Percentiles rank a stretch among this genome's conserved stretches.
phyloP scores from a whole-genome alignment of 805 yeast species.

The Myxozyma sirexii region DNA sequence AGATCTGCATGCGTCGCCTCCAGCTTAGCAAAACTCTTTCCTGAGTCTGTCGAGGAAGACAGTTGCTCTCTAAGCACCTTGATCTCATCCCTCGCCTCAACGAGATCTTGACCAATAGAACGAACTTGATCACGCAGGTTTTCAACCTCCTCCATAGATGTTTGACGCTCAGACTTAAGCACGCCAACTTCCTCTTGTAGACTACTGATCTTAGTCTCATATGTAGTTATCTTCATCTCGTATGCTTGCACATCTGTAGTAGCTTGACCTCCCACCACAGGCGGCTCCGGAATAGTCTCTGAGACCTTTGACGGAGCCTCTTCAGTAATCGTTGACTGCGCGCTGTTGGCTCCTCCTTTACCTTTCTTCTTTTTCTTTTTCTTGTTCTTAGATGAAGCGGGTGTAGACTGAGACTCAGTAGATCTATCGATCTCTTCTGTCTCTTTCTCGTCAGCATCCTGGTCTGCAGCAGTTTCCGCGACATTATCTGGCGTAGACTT shows the following conservation, averaged over 20 bases:
- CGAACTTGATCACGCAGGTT: conserved; percentile 73
- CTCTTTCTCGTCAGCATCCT: background rate
- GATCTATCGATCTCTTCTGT: background rate
- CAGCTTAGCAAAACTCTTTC: conserved; percentile 22
- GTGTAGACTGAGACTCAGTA: background rate
- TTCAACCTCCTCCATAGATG: conserved; percentile 60
- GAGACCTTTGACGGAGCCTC: conserved; percentile 16
- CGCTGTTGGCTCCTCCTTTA: conserved; percentile 22
- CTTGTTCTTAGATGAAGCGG: conserved; percentile 34
- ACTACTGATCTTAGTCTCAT: conserved; percentile 28
- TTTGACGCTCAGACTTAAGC: conserved; percentile 13
- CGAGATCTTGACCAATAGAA: conserved; percentile 78
- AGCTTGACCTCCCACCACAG: conserved; percentile 1
- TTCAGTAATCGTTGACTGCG: background rate
- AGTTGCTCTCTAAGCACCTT: conserved; percentile 11
- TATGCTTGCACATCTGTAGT: conserved; percentile 1
- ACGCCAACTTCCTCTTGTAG: conserved; percentile 15
- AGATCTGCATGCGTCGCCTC: conserved; percentile 28
- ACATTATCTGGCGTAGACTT: background rate
- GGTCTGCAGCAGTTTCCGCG: too few relatives aligned
- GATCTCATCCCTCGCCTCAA: conserved; percentile 58
- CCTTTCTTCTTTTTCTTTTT: conserved; percentile 41
- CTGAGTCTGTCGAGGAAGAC: conserved; percentile 1
- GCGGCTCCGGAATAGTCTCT: conserved; percentile 9
- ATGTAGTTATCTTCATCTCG: conserved; percentile 20